Evolutionary conservation across 306 rosid genomes (phyloP).

Genomic region (Inga leiocalycina): DNA sequence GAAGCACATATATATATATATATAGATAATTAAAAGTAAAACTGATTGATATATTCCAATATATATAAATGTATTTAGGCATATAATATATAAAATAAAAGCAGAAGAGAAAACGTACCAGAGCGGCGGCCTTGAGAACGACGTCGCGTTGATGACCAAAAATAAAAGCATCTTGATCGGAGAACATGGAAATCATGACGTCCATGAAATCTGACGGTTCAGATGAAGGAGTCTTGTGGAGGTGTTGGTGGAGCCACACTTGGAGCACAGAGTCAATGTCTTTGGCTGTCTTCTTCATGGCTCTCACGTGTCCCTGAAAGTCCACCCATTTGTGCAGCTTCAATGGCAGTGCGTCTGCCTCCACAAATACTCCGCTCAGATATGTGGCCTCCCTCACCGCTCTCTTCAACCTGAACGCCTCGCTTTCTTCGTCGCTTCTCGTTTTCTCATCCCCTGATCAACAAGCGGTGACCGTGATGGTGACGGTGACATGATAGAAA

Average conservation of each 20-base stretch:
- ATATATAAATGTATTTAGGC: no score
- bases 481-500: neutral
- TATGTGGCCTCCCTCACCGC: slow-evolving; percentile 47
- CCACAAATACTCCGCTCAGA: slow-evolving; percentile 58
- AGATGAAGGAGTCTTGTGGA: neutral
- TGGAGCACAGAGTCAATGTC: slow-evolving; percentile 45
- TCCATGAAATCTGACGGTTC: slow-evolving; percentile 47
- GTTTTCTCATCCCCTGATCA: neutral
- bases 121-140: slow-evolving; percentile 62
- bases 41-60: no score
- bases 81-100: no score
- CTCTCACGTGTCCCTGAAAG: slow-evolving; percentile 48
- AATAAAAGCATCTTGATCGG: slow-evolving; percentile 30
- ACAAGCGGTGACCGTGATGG: neutral
- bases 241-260: slow-evolving; percentile 55
- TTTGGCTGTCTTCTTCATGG: slow-evolving; percentile 53
- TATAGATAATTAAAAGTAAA: no score
- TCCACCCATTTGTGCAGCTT: slow-evolving; percentile 49
- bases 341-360: slow-evolving; percentile 41
- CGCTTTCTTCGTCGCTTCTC: slow-evolving; percentile 23
- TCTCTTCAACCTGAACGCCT: slow-evolving; percentile 38
- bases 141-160: slow-evolving; percentile 50
- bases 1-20: no score
- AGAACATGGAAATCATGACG: slow-evolving; percentile 42
- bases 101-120: slow-evolving; percentile 38